Conservation (phyloP, 495 filamentous ascomycete genomes). For the Staphylotrichum tortipilum region DNA sequence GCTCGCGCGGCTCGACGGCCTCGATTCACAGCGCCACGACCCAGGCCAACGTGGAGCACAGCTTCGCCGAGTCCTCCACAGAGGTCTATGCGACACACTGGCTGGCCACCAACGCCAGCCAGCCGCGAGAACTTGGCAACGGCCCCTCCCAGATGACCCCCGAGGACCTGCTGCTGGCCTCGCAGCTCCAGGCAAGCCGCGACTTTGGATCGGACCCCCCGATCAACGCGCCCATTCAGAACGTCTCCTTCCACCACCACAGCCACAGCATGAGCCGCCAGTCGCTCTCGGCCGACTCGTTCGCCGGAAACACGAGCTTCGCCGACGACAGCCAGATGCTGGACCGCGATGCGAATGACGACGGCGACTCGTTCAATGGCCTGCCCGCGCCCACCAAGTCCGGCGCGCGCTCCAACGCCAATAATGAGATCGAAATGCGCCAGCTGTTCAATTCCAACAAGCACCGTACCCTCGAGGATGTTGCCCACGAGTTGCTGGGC, state of each 20-base stretch:
- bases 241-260: constrained; percentile 40
- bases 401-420: constrained; percentile 58
- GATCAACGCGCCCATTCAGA: constrained; percentile 43
- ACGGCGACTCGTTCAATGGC: constrained; percentile 51
- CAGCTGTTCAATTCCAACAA: constrained; percentile 72
- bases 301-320: constrained; percentile 49
- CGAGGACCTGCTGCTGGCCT: constrained; percentile 60
- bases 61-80: constrained; percentile 41
- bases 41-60: constrained; percentile 56
- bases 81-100: constrained; percentile 49
- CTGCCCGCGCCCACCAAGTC: constrained; percentile 47
- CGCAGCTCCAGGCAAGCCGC: constrained; percentile 45
- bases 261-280: constrained; percentile 45
- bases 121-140: constrained; percentile 31
- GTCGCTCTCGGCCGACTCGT: constrained; percentile 43
- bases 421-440: constrained; percentile 86
- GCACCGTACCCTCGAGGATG: constrained; percentile 65
- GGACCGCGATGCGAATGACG: constrained; percentile 58
- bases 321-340: constrained; percentile 61
- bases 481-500: constrained; percentile 65
- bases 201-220: constrained; percentile 43
- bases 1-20: constrained; percentile 78
- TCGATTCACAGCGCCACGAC: constrained; percentile 64
- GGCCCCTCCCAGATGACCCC: constrained; percentile 42
- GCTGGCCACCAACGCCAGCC: constrained; percentile 41